Evolutionary conservation across 2,329 filamentous ascomycete species (phyloP).

Genomic region (Pseudopyrenochaeta lycopersici): DNA sequence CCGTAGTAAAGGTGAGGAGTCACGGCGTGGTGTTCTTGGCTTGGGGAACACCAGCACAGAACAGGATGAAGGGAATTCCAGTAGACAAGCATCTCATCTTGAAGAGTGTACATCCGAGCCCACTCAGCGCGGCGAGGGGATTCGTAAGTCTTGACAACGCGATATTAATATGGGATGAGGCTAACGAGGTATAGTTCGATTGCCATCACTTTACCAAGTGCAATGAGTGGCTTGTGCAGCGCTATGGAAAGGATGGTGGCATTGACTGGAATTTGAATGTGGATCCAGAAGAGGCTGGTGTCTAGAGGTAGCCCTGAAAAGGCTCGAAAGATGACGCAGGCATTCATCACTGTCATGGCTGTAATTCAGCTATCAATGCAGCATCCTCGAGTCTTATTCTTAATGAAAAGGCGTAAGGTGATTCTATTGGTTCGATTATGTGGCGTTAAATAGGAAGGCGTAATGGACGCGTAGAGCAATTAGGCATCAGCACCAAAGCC

Average conservation of each 20-base stretch:
- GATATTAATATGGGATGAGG: neutral
- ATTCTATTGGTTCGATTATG: too few species aligned
- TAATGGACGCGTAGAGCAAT: too few species aligned
- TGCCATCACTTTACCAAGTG: slow-evolving; percentile 82
- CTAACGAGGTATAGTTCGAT: slow-evolving; percentile 66
- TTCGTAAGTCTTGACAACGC: slow-evolving; percentile 66
- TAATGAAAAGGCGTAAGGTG: too few species aligned
- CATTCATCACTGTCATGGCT: neutral
- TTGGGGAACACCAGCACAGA: slow-evolving; percentile 87
- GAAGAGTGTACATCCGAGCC: slow-evolving; percentile 89
- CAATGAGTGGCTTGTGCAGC: slow-evolving; percentile 82
- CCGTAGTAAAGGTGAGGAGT: slow-evolving; percentile 78
- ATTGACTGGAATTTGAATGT: slow-evolving; percentile 83
- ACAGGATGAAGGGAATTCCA: slow-evolving; percentile 79
- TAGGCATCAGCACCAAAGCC: too few species aligned
- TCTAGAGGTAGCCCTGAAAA: neutral
- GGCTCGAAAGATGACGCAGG: neutral
- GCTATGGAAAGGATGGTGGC: slow-evolving; percentile 80
- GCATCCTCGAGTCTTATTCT: too few species aligned
- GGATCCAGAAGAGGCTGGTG: slow-evolving; percentile 49
- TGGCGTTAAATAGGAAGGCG: too few species aligned
- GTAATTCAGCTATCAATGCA: too few species aligned
- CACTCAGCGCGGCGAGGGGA: slow-evolving; percentile 82
- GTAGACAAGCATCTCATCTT: slow-evolving; percentile 80
- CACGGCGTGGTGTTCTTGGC: slow-evolving; percentile 92